phyloP scores from a whole-genome alignment of 1,284 basidiomycete genomes.

The Cerioporus squamosus region DNA sequence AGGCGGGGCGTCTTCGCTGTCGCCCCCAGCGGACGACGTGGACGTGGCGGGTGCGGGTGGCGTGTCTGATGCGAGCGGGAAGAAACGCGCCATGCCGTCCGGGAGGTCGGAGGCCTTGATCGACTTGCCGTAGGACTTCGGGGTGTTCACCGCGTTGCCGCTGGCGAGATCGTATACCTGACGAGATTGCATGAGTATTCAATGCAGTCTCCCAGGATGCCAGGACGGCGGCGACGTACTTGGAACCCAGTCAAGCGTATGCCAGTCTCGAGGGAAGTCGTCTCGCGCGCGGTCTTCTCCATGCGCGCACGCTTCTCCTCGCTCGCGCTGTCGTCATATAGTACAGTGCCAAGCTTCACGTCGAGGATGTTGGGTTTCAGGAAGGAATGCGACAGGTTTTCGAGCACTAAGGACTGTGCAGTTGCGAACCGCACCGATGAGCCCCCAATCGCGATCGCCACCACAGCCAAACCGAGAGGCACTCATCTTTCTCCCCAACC shows the following conservation, averaged over 20 bases:
- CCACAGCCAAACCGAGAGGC: not conserved
- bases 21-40: not conserved
- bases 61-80: constrained; percentile 54
- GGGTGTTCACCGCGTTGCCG: constrained; percentile 58
- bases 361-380: constrained; percentile 86
- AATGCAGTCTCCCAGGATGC: not conserved
- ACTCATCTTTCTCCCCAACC: constrained; percentile 55
- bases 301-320: constrained; percentile 83
- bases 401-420: constrained; percentile 79
- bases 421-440: constrained; percentile 7
- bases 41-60: constrained; percentile 2
- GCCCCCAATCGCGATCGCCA: not conserved
- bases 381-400: constrained; percentile 82
- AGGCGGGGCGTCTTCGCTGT: not conserved
- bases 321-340: constrained; percentile 74
- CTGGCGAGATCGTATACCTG: constrained; percentile 78
- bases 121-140: constrained; percentile 83
- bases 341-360: constrained; percentile 88
- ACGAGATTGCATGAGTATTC: not conserved
- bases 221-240: constrained; percentile 49
- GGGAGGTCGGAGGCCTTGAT: constrained; percentile 72
- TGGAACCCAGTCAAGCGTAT: constrained; percentile 89
- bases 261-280: constrained; percentile 80
- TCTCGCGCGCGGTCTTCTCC: constrained; percentile 69
- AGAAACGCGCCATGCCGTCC: constrained; percentile 78